Evolutionary conservation across 2,329 filamentous ascomycete genomes (phyloP), one percentile per base, ranked within the genome.

Genomic region (Cladosporium sp.): DNA sequence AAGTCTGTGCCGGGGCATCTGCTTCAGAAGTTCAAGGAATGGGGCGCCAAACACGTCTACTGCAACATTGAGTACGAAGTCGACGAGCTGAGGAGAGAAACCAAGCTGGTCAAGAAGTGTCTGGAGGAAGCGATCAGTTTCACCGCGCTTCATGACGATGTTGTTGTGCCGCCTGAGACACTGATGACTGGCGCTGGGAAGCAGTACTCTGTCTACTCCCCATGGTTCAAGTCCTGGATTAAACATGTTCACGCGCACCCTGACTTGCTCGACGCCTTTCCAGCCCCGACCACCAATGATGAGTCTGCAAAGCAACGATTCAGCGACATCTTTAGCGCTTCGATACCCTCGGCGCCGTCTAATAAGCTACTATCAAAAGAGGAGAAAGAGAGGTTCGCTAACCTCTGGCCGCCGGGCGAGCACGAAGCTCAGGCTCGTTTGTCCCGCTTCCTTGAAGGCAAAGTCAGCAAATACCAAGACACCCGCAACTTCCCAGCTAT

Each of bases 11-110:
- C 84, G 0, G 68, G 67, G 1, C 75, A 83, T 3, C 74, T 95
- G 9, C 60, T 86, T 2, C 78, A 84, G 48, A 72, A 91, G 38
- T 80, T 86, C 66, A 72, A 81, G 31, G 73, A 82, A 56, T 95
- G 89, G 89, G 81, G 80, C 0, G 85, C 82, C 1, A 84, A 77
- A 45, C 86, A 93, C 62, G 59, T 95, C 2, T 95, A 83, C 62
- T 83, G 86, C 44, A 95, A 95, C 64, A 82, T 90, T 53, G 90
- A 95, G 66, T 95, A 95, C 62, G 91, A 95, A 67, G 89, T 95
- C 0, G 91, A 96, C 64, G 91, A 95, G 70, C 71, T 95, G 53
- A 77, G 90, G 40, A 77, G 90, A 5, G 91, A 96, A 62, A 82
- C 83, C 1, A 75, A 74, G 28, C 70, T 95, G 62, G 77, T 88